Evolutionary conservation across 2,329 filamentous ascomycete genomes (phyloP), one percentile per base, ranked within the genome.

Genomic region (Fusarium kyushuense): DNA sequence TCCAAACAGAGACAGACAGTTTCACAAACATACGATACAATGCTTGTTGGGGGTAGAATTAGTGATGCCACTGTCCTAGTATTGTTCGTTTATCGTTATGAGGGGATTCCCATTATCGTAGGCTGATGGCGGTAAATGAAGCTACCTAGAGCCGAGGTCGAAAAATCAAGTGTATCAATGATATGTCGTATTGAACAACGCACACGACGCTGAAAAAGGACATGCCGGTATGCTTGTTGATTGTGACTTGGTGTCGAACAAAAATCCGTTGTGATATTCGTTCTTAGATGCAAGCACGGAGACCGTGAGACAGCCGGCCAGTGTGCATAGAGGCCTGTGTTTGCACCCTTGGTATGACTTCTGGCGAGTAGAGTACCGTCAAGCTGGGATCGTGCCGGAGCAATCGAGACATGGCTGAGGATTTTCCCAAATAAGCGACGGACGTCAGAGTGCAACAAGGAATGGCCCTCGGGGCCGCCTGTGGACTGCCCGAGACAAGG

Each of bases 361-460:
- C 27, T 42, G 49, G 35, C 62, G 45, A 70, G 58, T 72, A 40
- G 41, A 57, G 58, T 55, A 40, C 49, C 47, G 35, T 25, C 33
- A 51, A 68, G 41, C 54, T 35, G 51, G 46, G 49, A 45, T 54
- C 19, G 19, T 43, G 42, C 36, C 59, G 43, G 59, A 65, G 54
- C 59, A 47, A 46, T 58, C 60, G 59, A 71, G 59, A 57, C 66
- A 61, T 71, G 64, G 70, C 67, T 71, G 54, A 69, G 56, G 52
- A 71, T 67, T 54, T 71, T 64, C 72, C 64, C 65, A 58, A 67
- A 67, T 53, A 56, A 68, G 55, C 52, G 60, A 72, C 51, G 45
- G 38, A 67, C 67, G 49, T 48, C 36, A 58, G 45, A 42, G 30
- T 52, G 43, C 57, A 63, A 38, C 59, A 38, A 69, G 51, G 65